These are phyloP conservation scores for Coleophoma cylindrospora DNA, from an alignment of 2,329 filamentous ascomycete species.

Conservation along the genomic window DNA sequence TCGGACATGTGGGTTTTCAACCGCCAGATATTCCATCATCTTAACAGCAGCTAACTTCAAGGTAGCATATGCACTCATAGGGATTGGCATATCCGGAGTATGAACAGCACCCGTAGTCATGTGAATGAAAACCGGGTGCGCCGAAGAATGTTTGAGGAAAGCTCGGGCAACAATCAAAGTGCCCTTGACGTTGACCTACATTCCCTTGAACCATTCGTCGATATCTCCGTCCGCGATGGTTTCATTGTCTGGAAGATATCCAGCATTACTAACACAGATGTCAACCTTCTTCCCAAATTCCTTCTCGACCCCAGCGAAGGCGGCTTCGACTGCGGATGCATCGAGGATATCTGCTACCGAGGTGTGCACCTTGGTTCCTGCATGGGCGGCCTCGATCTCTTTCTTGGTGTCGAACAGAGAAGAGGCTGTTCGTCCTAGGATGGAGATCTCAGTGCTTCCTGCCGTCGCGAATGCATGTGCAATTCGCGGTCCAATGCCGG, in stretches of 20 bases:
- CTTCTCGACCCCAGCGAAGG: conserved; percentile 1
- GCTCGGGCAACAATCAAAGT: conserved; percentile 4
- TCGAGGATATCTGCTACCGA: conserved; percentile 2
- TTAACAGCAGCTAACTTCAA: conserved; percentile 5
- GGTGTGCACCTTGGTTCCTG: neutral
- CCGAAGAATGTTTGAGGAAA: conserved; percentile 2
- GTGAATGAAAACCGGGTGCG: conserved; percentile 2
- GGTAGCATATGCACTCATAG: neutral
- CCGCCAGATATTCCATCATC: conserved; percentile 4
- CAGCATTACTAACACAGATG: conserved; percentile 9
- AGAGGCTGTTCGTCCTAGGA: conserved; percentile 14
- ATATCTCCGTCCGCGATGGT: conserved; percentile 2
- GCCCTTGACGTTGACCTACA: conserved; percentile 7
- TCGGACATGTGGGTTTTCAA: conserved; percentile 5
- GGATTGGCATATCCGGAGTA: neutral
- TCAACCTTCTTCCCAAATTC: conserved; percentile 5
- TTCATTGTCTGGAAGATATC: conserved; percentile 4
- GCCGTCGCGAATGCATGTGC: conserved; percentile 9
- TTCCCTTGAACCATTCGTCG: conserved; percentile 3
- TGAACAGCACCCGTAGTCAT: conserved; percentile 3
- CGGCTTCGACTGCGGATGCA: neutral
- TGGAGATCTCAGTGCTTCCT: conserved; percentile 20
- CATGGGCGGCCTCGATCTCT: neutral
- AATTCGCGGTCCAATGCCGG: conserved; percentile 9
- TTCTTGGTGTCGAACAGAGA: conserved; percentile 1